Conservation (phyloP, 352 stramenopile species). For the Pythium brachiatum region DNA sequence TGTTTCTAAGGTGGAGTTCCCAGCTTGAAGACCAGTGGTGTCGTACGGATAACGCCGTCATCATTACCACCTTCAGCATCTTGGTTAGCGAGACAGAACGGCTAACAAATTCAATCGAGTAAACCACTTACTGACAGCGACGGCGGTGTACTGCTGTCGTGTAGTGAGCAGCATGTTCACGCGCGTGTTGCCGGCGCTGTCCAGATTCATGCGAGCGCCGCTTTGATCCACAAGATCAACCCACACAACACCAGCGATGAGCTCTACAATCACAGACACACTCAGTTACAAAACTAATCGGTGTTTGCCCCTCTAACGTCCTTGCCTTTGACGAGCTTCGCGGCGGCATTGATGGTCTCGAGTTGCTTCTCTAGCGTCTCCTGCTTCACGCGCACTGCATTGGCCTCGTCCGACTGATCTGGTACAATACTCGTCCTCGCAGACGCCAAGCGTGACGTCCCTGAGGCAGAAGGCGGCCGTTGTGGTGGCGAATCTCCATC, state of each 20-base stretch:
- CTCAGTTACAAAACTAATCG: not conserved
- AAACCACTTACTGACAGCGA: constrained; percentile 48
- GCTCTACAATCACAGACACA: constrained; percentile 31
- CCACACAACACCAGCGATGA: constrained; percentile 33
- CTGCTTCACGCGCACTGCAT: constrained; percentile 35
- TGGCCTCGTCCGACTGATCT: constrained; percentile 25
- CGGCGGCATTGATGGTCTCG: constrained; percentile 43
- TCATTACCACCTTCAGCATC: constrained; percentile 28
- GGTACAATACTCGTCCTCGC: not conserved
- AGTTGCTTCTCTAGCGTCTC: constrained; percentile 44
- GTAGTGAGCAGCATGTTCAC: constrained; percentile 44
- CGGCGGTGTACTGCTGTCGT: constrained; percentile 44
- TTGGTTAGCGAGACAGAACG: not conserved
- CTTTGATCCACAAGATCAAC: constrained; percentile 57
- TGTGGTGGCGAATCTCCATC: not conserved
- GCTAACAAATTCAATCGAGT: too few species aligned
- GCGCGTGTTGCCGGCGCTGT: constrained; percentile 34
- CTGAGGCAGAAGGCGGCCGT: not conserved
- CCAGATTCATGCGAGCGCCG: constrained; percentile 42
- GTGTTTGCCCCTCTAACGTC: not conserved
- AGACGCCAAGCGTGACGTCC: not conserved
- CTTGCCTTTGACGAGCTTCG: constrained; percentile 52
- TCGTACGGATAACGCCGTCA: constrained; percentile 29
- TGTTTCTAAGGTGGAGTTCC: constrained; percentile 11
- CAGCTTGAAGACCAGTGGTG: constrained; percentile 40